Evolutionary conservation across 176 grass and related monocot genomes (phyloP).

Genomic region (Zea luxurians): DNA sequence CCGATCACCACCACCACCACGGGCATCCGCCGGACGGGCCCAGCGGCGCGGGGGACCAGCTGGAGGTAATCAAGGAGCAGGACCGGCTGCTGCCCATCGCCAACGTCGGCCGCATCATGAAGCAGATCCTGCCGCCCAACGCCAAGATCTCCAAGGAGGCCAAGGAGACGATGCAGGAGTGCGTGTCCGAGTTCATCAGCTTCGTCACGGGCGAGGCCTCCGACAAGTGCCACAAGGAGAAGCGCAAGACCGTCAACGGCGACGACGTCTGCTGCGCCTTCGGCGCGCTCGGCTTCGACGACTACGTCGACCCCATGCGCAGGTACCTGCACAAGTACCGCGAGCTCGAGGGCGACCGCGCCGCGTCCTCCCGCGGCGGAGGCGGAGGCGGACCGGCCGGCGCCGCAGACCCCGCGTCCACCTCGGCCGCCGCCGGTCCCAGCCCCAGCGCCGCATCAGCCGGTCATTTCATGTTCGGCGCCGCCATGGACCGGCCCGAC

Average conservation of each 20-base stretch:
- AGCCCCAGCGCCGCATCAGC: neutral
- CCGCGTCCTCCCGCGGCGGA: conserved; percentile 44
- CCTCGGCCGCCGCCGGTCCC: conserved; percentile 2
- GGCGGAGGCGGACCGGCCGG: neutral
- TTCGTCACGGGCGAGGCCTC: conserved; percentile 89
- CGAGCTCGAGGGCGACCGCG: conserved; percentile 65
- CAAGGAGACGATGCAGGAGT: conserved; percentile 94
- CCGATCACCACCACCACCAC: conserved; percentile 21
- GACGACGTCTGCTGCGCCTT: conserved; percentile 89
- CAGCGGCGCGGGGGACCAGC: neutral
- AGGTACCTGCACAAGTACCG: conserved; percentile 76
- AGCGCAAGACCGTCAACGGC: conserved; percentile 90
- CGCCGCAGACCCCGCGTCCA: neutral
- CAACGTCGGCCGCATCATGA: conserved; percentile 87
- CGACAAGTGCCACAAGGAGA: conserved; percentile 86
- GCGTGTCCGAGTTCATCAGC: conserved; percentile 89
- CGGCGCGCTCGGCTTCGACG: conserved; percentile 69
- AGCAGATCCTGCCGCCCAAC: conserved; percentile 80
- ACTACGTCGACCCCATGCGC: conserved; percentile 79
- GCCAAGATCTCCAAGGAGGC: conserved; percentile 93
- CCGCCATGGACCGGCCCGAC: conserved; percentile 52
- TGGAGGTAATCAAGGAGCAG: conserved; percentile 44
- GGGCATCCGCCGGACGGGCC: neutral
- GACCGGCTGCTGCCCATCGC: conserved; percentile 82
- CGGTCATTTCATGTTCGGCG: conserved; percentile 81